These are phyloP conservation scores for Lumnitzera racemosa DNA, from an alignment of 345 rosid genomes.

Conservation along the genomic window DNA sequence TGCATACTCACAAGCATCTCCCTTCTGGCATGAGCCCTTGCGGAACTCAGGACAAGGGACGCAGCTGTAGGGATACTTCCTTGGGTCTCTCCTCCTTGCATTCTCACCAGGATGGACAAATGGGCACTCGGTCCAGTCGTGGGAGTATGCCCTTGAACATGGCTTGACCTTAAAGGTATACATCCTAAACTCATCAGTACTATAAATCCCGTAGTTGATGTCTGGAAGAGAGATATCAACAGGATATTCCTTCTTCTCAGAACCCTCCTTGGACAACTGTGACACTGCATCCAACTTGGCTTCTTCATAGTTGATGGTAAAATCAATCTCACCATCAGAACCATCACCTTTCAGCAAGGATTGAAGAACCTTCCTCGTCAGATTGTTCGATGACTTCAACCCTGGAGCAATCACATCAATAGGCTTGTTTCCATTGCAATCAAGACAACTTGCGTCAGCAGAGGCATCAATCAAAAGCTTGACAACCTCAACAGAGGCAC, in stretches of 20 bases:
- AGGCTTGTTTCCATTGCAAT: constrained; percentile 66
- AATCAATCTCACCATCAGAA: constrained; percentile 13
- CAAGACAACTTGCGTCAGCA: constrained; percentile 47
- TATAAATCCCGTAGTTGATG: constrained; percentile 77
- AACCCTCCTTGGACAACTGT: constrained; percentile 31
- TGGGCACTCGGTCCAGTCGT: constrained; percentile 99
- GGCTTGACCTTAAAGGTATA: constrained; percentile 90
- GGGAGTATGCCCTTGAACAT: constrained; percentile 96
- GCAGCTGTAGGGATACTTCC: constrained; percentile 86
- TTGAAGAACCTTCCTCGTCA: constrained; percentile 49
- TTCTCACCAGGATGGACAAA: constrained; percentile 99
- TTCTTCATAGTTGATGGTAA: constrained; percentile 30
- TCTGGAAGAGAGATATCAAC: constrained; percentile 81
- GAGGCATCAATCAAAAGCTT: constrained; percentile 61
- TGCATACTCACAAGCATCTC: constrained; percentile 85
- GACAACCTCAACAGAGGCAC: constrained; percentile 43
- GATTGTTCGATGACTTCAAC: constrained; percentile 28
- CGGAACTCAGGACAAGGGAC: constrained; percentile 99
- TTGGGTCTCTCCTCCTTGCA: constrained; percentile 94
- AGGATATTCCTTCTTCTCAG: constrained; percentile 79
- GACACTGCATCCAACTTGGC: constrained; percentile 16
- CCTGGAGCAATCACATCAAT: constrained; percentile 37
- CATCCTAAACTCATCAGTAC: constrained; percentile 93
- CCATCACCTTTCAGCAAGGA: constrained; percentile 41
- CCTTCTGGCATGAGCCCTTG: constrained; percentile 86